Evolutionary conservation across 257 asterid genomes (phyloP).

Genomic region (Dorcoceras hygrometricum): DNA sequence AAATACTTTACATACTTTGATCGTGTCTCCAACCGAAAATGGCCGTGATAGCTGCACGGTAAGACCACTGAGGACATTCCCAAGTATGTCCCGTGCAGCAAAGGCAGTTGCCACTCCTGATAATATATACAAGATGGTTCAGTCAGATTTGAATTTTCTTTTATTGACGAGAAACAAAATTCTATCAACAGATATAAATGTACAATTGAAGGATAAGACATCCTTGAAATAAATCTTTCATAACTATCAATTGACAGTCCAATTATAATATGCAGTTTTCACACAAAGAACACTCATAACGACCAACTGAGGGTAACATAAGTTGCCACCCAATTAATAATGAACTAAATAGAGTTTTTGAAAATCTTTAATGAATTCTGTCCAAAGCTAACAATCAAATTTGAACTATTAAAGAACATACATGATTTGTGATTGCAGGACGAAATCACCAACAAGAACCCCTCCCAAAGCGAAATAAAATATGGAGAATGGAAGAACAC

Average conservation of each 20-base stretch:
- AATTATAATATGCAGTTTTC: neutral
- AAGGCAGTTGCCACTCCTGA: slow-evolving; percentile 99
- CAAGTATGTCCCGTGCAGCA: slow-evolving; percentile 88
- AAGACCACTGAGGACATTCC: slow-evolving; percentile 85
- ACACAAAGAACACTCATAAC: neutral
- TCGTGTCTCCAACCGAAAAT: slow-evolving; percentile 82
- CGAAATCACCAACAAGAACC: neutral
- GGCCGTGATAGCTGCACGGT: slow-evolving; percentile 74
- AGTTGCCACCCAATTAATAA: neutral
- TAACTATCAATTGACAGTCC: neutral
- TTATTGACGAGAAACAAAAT: neutral
- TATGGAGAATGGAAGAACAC: neutral
- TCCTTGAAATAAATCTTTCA: neutral
- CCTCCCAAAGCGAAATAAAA: neutral
- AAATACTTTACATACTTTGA: slow-evolving; percentile 54
- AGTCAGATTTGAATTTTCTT: slow-evolving; percentile 17
- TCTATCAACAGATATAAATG: neutral
- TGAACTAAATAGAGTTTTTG: neutral
- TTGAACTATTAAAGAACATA: neutral
- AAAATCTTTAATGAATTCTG: neutral
- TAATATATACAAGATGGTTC: slow-evolving; percentile 15
- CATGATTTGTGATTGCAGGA: neutral
- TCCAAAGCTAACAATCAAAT: neutral
- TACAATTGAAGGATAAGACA: neutral
- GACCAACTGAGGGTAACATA: neutral